Evolutionary conservation across 192 early-diverging fungal species (phyloP).

Genomic region (Jimgerdemannia lactiflua): DNA sequence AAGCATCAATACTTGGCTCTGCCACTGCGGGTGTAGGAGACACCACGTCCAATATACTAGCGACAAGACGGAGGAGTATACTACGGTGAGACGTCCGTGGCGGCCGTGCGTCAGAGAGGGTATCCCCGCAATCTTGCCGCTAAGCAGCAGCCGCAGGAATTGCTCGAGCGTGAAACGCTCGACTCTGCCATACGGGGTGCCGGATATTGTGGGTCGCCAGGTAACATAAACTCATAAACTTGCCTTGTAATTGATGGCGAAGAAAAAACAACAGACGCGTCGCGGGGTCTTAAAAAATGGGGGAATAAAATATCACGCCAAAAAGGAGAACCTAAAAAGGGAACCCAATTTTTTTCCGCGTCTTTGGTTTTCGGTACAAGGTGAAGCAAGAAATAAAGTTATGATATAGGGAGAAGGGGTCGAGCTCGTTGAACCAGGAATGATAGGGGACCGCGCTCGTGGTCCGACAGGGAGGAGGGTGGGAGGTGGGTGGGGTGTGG

Average conservation of each 20-base stretch:
- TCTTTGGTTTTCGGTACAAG: no score
- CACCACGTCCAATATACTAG: conserved; percentile 23
- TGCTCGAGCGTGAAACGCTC: not conserved
- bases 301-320: no score
- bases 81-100: not conserved
- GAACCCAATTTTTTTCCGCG: no score
- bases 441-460: conserved; percentile 10
- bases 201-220: conserved; percentile 23
- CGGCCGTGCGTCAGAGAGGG: conserved; percentile 18
- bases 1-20: conserved; percentile 16
- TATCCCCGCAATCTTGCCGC: conserved; percentile 16
- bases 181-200: conserved; percentile 13
- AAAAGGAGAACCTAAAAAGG: no score
- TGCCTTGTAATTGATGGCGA: not conserved
- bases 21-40: conserved; percentile 17
- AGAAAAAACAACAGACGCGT: not conserved
- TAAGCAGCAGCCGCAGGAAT: conserved; percentile 21
- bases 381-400: no score
- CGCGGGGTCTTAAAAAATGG: no score
- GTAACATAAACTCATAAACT: not conserved
- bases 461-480: conserved; percentile 3
- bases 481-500: not conserved
- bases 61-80: conserved; percentile 13
- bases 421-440: conserved; percentile 35
- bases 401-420: conserved; percentile 17